Conservation (phyloP, 371 early-diverging fungal genomes). For the Phascolomyces articulosus region DNA sequence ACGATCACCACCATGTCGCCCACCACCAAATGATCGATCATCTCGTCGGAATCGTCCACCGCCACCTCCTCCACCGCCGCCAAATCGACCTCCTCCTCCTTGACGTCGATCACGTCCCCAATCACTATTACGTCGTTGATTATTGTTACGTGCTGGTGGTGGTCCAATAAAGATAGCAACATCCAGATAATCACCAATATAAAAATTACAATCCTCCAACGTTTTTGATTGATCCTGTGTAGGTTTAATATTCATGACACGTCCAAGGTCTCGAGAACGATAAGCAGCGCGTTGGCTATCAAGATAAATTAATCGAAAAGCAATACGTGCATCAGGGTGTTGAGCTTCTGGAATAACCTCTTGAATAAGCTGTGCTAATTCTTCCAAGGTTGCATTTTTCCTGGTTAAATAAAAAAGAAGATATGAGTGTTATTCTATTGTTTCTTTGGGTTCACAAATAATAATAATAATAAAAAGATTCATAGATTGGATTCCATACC, state of each 20-base stretch:
- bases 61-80: constrained; percentile 1
- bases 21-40: constrained; percentile 11
- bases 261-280: constrained; percentile 54
- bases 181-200: constrained; percentile 70
- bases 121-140: constrained; percentile 5
- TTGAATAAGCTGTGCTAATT: constrained; percentile 63
- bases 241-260: constrained; percentile 44
- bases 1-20: constrained; percentile 11
- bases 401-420: constrained; percentile 29
- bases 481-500: constrained; percentile 33
- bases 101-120: constrained; percentile 1
- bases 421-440: background rate
- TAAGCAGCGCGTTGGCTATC: constrained; percentile 47
- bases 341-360: constrained; percentile 55
- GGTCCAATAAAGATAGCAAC: constrained; percentile 58
- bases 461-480: too few relatives aligned
- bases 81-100: constrained; percentile 1
- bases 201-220: constrained; percentile 56
- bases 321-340: constrained; percentile 53
- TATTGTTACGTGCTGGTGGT: constrained; percentile 15
- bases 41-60: constrained; percentile 12
- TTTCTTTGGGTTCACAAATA: too few relatives aligned
- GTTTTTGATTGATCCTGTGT: constrained; percentile 59
- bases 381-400: constrained; percentile 70
- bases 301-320: constrained; percentile 58